Percentiles rank a stretch among this genome's conserved stretches.
Conservation (phyloP, 2,329 filamentous ascomycete genomes). For the Lizonia empirigonia region DNA sequence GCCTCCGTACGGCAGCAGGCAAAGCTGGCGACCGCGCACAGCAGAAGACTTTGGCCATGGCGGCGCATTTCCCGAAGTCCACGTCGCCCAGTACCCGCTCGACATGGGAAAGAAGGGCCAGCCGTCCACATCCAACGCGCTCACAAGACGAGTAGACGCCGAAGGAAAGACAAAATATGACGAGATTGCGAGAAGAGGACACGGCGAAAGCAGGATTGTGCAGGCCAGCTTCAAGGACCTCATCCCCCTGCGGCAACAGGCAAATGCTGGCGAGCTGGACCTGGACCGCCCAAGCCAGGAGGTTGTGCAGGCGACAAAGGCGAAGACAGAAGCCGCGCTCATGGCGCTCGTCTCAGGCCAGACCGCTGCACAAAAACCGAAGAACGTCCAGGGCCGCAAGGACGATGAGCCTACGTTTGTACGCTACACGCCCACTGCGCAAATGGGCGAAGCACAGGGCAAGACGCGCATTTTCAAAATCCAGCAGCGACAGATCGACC, state of each 20-base stretch:
- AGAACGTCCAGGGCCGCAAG: conserved; percentile 84
- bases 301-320: conserved; percentile 80
- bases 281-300: conserved; percentile 84
- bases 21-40: conserved; percentile 86
- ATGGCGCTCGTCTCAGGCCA: conserved; percentile 82
- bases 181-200: conserved; percentile 88
- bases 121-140: conserved; percentile 72
- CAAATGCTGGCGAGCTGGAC: conserved; percentile 89
- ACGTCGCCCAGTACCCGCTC: conserved; percentile 91
- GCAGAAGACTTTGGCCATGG: conserved; percentile 95
- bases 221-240: conserved; percentile 97
- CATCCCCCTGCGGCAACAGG: conserved; percentile 89
- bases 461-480: conserved; percentile 99
- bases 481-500: conserved; percentile 89
- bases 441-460: conserved; percentile 86
- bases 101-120: conserved; percentile 84
- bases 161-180: conserved; percentile 97
- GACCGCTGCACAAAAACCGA: conserved; percentile 90
- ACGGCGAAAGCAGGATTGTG: conserved; percentile 80
- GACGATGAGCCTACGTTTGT: conserved; percentile 90
- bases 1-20: conserved; percentile 83
- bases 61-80: conserved; percentile 92
- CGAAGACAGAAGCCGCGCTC: conserved; percentile 86
- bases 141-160: conserved; percentile 88
- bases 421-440: conserved; percentile 91